Conservation (phyloP, 352 stramenopile species). For the Aphanomyces euteiches region DNA sequence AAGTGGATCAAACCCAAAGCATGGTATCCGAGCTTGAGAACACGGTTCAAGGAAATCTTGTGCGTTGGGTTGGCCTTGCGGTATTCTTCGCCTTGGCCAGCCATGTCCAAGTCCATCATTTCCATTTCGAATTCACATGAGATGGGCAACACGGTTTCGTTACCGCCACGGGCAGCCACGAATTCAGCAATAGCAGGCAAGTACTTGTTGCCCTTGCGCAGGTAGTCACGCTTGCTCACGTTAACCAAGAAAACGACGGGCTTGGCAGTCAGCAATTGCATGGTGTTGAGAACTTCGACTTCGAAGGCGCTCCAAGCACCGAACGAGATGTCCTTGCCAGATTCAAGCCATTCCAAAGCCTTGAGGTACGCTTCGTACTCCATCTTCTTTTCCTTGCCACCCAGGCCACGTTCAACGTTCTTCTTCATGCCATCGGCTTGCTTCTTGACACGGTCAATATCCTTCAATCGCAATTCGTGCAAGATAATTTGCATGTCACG, state of each 20-base stretch:
- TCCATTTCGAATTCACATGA: constrained; percentile 98
- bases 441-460: constrained; percentile 89
- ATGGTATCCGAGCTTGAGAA: constrained; percentile 98
- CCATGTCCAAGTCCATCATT: constrained; percentile 71
- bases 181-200: constrained; percentile 97
- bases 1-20: constrained; percentile 98
- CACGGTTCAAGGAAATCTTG: constrained; percentile 92
- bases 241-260: constrained; percentile 99
- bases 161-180: constrained; percentile 94
- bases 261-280: constrained; percentile 92
- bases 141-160: constrained; percentile 96
- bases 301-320: constrained; percentile 84
- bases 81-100: constrained; percentile 57
- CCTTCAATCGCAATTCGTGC: constrained; percentile 97
- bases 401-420: constrained; percentile 83
- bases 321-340: constrained; percentile 88
- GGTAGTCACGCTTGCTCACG: constrained; percentile 97
- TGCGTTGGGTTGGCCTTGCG: constrained; percentile 79
- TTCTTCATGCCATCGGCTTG: constrained; percentile 73
- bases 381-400: constrained; percentile 95
- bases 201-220: constrained; percentile 98
- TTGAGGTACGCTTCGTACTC: constrained; percentile 87
- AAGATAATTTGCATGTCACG: constrained; percentile 99
- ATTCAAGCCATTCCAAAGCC: constrained; percentile 75
- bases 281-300: constrained; percentile 89